Base-by-base conservation (phyloP, 164 flowering plant genomes). In the Akebia trifoliata region DNA sequence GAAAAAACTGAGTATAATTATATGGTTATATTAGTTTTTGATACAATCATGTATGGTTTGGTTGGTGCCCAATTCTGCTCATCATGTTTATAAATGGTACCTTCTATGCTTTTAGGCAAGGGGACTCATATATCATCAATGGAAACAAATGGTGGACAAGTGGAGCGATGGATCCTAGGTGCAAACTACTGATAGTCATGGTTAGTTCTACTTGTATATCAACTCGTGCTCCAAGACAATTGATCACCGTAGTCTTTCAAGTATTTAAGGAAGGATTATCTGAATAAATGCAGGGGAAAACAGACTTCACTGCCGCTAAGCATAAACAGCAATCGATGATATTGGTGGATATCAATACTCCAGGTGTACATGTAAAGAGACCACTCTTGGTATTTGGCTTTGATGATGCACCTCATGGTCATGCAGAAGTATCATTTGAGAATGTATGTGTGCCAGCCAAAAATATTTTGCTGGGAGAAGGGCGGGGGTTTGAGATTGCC, bases 151-250 rank as follows among this genome's bases (percentile, higher is more conserved):
- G 99, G 99, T 93, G 99, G 99, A 90, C 99, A 10, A 94, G 99
- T 77, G 99, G 99, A 51, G 99, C 97, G 20, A 94, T 94, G 99
- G 99, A 90, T 78, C 97, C 99, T 59, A 81, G 97, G 69, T 93
- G 99, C 82, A 84, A 71, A 71, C 42, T 93, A 64, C 90, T 93
- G 35, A 80, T 93, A 56, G 87, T 93, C 61, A 93, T 93, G 99
- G 99, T 93, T 50, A 78, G 90, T 81, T 56, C 26, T 63, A 46
- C 38, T 60, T 45, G 49, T 50, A 57, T 44, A 15, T 21, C 35
- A 50, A 50, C 18, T 18, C 12, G 8, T 17, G 6, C n/a, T 48
- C 42, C 21, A 38, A 29, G 21, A 35, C 7, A 10, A 4, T 30
- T 10, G 11, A 29, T 34, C 4, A 6, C 15, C 25, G 11, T 2